Percentiles rank a stretch among this genome's conserved stretches.
Evolutionary conservation across 1,139 yeast species (phyloP).

Genomic region (Blastobotrys proliferans): DNA sequence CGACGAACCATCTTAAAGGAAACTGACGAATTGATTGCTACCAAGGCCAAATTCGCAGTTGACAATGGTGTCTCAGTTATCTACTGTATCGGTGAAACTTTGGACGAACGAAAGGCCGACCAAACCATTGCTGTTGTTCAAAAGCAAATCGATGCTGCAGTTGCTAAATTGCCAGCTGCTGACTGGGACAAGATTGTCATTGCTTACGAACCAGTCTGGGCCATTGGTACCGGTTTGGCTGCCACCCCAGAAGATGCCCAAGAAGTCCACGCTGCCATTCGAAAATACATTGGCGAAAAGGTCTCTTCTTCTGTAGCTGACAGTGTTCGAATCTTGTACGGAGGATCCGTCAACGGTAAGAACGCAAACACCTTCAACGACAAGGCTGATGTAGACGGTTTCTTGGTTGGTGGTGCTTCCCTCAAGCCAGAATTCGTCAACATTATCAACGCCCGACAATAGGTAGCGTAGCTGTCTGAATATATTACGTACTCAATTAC

Average conservation of each 20-base stretch:
- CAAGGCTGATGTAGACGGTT: conserved; percentile 93
- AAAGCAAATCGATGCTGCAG: conserved; percentile 87
- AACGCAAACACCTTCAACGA: conserved; percentile 88
- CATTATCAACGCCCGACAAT: conserved; percentile 88
- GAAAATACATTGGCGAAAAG: conserved; percentile 72
- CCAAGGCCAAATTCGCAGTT: conserved; percentile 90
- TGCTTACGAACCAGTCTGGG: conserved; percentile 99
- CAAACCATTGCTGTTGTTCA: conserved; percentile 82
- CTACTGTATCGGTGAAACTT: conserved; percentile 95
- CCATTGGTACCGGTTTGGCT: conserved; percentile 98
- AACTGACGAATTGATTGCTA: conserved; percentile 86
- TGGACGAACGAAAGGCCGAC: conserved; percentile 90
- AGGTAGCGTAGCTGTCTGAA: too few species aligned
- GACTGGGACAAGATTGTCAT: conserved; percentile 94
- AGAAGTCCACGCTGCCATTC: conserved; percentile 79
- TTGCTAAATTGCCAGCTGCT: conserved; percentile 55
- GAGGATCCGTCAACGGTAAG: conserved; percentile 97
- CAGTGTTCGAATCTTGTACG: conserved; percentile 85
- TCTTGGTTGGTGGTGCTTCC: conserved; percentile 99
- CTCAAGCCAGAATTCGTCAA: conserved; percentile 97
- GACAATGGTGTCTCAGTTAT: conserved; percentile 86
- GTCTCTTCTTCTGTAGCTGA: conserved; percentile 78
- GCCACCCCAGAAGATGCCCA: conserved; percentile 98
- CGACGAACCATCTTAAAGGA: conserved; percentile 94
- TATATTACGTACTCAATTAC: too few species aligned